Conservation (phyloP, 2,329 filamentous ascomycete genomes). For the Trichoderma arundinaceum region DNA sequence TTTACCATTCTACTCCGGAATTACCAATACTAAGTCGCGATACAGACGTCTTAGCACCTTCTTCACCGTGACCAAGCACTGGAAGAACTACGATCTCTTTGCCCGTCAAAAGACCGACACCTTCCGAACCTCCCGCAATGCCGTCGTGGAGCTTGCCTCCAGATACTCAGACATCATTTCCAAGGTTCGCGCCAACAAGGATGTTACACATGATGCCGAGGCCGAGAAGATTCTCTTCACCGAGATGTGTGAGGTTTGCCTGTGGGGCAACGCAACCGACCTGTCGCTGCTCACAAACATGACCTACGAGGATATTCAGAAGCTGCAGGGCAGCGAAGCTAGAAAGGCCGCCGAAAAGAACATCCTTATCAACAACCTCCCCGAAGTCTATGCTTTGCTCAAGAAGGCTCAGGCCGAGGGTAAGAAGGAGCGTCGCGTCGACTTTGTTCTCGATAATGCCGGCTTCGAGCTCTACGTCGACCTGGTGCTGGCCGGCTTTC, state of each 20-base stretch:
- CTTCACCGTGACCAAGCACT: slow-evolving; percentile 78
- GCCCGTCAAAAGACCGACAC: slow-evolving; percentile 87
- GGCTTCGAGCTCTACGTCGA: slow-evolving; percentile 98
- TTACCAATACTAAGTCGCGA: background rate
- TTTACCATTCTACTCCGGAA: too few species aligned
- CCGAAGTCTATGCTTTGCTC: slow-evolving; percentile 71
- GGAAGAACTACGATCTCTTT: slow-evolving; percentile 92
- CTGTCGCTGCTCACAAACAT: slow-evolving; percentile 87
- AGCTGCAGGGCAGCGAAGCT: slow-evolving; percentile 87
- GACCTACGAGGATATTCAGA: slow-evolving; percentile 95
- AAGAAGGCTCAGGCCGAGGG: slow-evolving; percentile 67
- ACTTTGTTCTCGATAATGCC: slow-evolving; percentile 95
- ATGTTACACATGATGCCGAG: slow-evolving; percentile 62
- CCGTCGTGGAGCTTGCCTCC: slow-evolving; percentile 80
- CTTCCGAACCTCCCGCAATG: slow-evolving; percentile 88
- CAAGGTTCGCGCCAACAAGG: slow-evolving; percentile 64
- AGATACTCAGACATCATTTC: slow-evolving; percentile 76
- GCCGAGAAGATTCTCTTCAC: slow-evolving; percentile 80
- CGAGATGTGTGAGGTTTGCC: slow-evolving; percentile 94
- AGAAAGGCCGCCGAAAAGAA: slow-evolving; percentile 88
- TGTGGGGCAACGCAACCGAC: slow-evolving; percentile 97
- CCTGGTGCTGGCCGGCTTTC: slow-evolving; percentile 86
- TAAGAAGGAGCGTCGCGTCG: slow-evolving; percentile 75
- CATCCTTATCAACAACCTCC: slow-evolving; percentile 86
- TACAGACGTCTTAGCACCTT: slow-evolving; percentile 75